Evolutionary conservation across 2,329 filamentous ascomycete species (phyloP).

Genomic region (Colletotrichum sp.): DNA sequence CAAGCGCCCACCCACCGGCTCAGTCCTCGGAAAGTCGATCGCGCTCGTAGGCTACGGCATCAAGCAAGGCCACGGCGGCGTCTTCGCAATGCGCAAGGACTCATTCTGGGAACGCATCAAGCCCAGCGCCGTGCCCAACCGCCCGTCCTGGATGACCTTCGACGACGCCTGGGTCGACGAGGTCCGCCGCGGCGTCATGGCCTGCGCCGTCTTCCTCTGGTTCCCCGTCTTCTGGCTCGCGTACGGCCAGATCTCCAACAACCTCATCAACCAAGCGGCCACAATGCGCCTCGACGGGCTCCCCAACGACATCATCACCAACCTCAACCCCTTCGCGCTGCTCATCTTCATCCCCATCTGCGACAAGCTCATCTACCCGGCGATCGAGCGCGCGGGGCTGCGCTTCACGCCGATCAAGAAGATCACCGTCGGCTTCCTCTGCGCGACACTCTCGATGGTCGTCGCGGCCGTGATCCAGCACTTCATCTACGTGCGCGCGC

Average conservation of each 20-base stretch:
- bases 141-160: slow-evolving; percentile 65
- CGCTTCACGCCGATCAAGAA: slow-evolving; percentile 68
- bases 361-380: slow-evolving; percentile 64
- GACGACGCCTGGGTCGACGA: slow-evolving; percentile 72
- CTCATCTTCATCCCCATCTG: slow-evolving; percentile 77
- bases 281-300: slow-evolving; percentile 16
- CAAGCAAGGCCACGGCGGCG: neutral
- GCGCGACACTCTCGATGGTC: slow-evolving; percentile 30
- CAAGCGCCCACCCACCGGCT: slow-evolving; percentile 55
- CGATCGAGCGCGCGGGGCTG: slow-evolving; percentile 58
- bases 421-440: slow-evolving; percentile 49
- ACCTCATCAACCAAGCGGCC: slow-evolving; percentile 18
- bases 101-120: slow-evolving; percentile 54
- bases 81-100: slow-evolving; percentile 50
- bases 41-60: slow-evolving; percentile 1
- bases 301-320: slow-evolving; percentile 17
- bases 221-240: slow-evolving; percentile 21
- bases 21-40: slow-evolving; percentile 53
- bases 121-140: slow-evolving; percentile 34
- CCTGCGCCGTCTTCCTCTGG: slow-evolving; percentile 59
- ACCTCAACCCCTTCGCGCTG: slow-evolving; percentile 57
- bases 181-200: slow-evolving; percentile 58
- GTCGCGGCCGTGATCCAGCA: slow-evolving; percentile 42
- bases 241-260: slow-evolving; percentile 16
- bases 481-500: slow-evolving; percentile 57